phyloP scores from a whole-genome alignment of 2,329 filamentous ascomycete species.

The Geoglossum cookeanum region DNA sequence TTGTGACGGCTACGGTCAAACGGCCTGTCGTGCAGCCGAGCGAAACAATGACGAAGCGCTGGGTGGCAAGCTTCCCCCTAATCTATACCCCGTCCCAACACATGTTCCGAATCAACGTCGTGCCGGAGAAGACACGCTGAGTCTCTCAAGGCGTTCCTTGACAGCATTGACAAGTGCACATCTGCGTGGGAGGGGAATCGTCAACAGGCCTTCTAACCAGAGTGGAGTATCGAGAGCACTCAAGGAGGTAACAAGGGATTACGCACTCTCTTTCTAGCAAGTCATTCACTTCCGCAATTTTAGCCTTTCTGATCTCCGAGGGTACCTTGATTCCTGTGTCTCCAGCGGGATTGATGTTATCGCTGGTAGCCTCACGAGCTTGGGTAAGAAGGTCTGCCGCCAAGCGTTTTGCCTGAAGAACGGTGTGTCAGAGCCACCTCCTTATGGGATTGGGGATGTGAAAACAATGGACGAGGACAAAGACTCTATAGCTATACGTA shows the following conservation, averaged over 20 bases:
- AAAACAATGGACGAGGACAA: neutral
- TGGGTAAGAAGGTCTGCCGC: constrained; percentile 5
- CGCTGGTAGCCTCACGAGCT: neutral
- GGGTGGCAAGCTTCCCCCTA: neutral
- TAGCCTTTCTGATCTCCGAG: constrained; percentile 24
- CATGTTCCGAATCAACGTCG: neutral
- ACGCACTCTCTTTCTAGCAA: constrained; percentile 29
- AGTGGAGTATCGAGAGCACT: neutral
- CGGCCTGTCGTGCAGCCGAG: neutral
- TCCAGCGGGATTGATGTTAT: neutral
- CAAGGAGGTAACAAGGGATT: neutral
- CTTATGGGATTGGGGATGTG: neutral
- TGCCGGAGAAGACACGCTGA: constrained; percentile 1
- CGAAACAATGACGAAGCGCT: neutral
- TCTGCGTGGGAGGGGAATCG: constrained; percentile 1
- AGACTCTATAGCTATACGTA: constrained; percentile 12
- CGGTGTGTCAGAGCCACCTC: neutral
- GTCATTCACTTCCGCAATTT: constrained; percentile 27
- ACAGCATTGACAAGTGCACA: constrained; percentile 9
- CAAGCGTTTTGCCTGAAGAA: constrained; percentile 6
- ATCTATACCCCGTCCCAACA: neutral
- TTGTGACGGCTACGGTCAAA: neutral
- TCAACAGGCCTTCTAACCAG: neutral
- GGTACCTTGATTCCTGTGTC: constrained; percentile 13
- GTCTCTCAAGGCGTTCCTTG: constrained; percentile 7